These are phyloP conservation scores for Penicillium malachiteum DNA, from an alignment of 495 filamentous ascomycete species.

Conservation along the genomic window DNA sequence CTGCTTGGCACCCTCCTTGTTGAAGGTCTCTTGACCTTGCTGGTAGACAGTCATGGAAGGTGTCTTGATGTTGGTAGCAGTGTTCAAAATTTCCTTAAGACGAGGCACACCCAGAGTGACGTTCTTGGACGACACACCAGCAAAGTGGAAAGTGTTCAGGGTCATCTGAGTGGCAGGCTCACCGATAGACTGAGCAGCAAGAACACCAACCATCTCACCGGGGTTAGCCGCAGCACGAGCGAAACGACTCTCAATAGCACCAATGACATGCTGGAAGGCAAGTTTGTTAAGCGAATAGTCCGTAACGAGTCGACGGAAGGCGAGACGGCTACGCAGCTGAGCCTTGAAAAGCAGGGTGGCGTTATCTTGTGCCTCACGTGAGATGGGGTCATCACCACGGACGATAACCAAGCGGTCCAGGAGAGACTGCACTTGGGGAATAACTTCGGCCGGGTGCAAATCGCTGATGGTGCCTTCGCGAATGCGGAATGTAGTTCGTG, in stretches of 20 bases:
- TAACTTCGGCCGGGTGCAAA: constrained; percentile 83
- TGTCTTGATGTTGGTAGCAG: constrained; percentile 97
- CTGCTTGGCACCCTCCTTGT: constrained; percentile 78
- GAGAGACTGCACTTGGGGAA: constrained; percentile 74
- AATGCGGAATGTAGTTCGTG: constrained; percentile 85
- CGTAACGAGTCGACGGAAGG: constrained; percentile 86
- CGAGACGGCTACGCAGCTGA: constrained; percentile 81
- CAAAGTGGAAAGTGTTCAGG: constrained; percentile 99
- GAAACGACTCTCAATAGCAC: constrained; percentile 87
- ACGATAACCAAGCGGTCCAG: constrained; percentile 78
- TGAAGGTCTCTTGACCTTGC: constrained; percentile 50
- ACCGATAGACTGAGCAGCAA: constrained; percentile 97
- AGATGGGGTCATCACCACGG: constrained; percentile 77
- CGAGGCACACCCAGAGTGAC: constrained; percentile 98
- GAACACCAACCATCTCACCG: constrained; percentile 97
- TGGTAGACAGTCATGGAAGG: constrained; percentile 96
- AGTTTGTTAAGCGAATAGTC: constrained; percentile 83
- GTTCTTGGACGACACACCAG: constrained; percentile 99
- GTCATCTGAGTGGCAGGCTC: constrained; percentile 99
- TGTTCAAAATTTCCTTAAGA: constrained; percentile 98
- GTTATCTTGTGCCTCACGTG: constrained; percentile 80
- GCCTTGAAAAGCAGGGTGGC: constrained; percentile 89
- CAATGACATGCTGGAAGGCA: constrained; percentile 88
- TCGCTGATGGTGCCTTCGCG: constrained; percentile 82
- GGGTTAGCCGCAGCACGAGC: constrained; percentile 75